These are phyloP conservation scores for Ogataea parapolymorpha DNA, from an alignment of 805 yeast genomes.

Conservation along the genomic window DNA sequence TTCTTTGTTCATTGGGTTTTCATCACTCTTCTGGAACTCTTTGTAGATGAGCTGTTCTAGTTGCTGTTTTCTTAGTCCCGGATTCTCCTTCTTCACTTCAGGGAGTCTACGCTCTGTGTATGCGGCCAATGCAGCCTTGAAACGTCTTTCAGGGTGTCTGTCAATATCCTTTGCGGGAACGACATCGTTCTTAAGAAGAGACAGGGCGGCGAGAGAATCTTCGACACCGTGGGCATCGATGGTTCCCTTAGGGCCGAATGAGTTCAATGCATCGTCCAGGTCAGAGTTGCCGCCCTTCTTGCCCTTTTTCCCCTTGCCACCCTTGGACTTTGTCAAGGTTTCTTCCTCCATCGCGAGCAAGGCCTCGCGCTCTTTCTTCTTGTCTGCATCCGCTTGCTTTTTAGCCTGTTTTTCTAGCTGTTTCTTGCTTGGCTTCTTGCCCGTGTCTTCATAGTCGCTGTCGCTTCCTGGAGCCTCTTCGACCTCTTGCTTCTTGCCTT, in stretches of 20 bases:
- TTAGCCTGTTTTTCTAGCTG: conserved; percentile 65
- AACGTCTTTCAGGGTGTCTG: conserved; percentile 86
- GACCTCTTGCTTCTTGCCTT: conserved; percentile 43
- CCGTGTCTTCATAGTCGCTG: conserved; percentile 63
- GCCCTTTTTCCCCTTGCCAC: conserved; percentile 60
- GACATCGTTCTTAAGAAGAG: conserved; percentile 57
- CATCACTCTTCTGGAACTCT: conserved; percentile 77
- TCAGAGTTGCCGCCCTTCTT: conserved; percentile 37
- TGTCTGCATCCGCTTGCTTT: conserved; percentile 70
- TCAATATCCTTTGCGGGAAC: conserved; percentile 64
- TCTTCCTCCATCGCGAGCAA: conserved; percentile 61
- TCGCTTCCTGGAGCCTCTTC: conserved; percentile 41
- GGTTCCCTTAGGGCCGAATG: conserved; percentile 38
- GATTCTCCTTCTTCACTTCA: conserved; percentile 68
- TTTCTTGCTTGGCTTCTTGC: conserved; percentile 67
- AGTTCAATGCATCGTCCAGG: conserved; percentile 64
- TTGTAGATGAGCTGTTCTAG: conserved; percentile 68
- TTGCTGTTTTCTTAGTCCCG: conserved; percentile 78
- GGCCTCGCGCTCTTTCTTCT: conserved; percentile 80
- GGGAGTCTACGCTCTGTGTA: conserved; percentile 71
- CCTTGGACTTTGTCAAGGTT: conserved; percentile 52
- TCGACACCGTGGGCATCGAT: conserved; percentile 75
- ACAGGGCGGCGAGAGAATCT: conserved; percentile 72
- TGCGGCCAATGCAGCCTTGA: conserved; percentile 73
- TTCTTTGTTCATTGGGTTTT: conserved; percentile 81